Evolutionary conservation across 352 stramenopile species (phyloP).

Genomic region (Salisapilia sapeloensis): DNA sequence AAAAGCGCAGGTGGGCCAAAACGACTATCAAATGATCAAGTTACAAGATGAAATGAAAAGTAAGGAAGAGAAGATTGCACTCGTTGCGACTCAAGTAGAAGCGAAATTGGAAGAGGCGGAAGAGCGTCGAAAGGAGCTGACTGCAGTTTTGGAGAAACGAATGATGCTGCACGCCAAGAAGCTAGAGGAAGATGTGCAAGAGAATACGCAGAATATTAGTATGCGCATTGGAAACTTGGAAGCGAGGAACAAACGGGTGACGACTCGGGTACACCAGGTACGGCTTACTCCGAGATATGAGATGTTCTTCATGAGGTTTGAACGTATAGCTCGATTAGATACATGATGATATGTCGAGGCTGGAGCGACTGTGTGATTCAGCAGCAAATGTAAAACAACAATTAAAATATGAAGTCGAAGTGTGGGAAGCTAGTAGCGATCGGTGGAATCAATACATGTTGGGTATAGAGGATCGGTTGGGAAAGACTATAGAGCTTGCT

Average conservation of each 20-base stretch:
- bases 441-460: too few relatives aligned
- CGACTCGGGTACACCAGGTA: conserved; percentile 21
- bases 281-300: too few relatives aligned
- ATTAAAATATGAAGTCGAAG: too few relatives aligned
- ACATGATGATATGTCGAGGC: too few relatives aligned
- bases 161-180: conserved; percentile 29
- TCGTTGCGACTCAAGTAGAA: conserved; percentile 11
- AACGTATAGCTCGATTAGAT: too few relatives aligned
- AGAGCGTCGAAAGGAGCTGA: conserved; percentile 9
- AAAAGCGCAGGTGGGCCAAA: conserved; percentile 19
- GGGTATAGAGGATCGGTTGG: too few relatives aligned
- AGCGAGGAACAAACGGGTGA: conserved; percentile 20
- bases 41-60: conserved; percentile 25
- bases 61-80: conserved; percentile 24
- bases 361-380: too few relatives aligned
- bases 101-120: conserved; percentile 8
- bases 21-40: conserved; percentile 19
- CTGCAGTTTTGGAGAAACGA: conserved; percentile 28
- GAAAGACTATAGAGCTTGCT: too few relatives aligned
- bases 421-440: too few relatives aligned
- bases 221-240: conserved; percentile 11
- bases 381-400: too few relatives aligned
- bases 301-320: too few relatives aligned
- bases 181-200: conserved; percentile 19
- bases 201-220: too few relatives aligned